These are phyloP conservation scores for Suhomyces kilbournensis DNA, from an alignment of 805 yeast species.

Conservation along the genomic window DNA sequence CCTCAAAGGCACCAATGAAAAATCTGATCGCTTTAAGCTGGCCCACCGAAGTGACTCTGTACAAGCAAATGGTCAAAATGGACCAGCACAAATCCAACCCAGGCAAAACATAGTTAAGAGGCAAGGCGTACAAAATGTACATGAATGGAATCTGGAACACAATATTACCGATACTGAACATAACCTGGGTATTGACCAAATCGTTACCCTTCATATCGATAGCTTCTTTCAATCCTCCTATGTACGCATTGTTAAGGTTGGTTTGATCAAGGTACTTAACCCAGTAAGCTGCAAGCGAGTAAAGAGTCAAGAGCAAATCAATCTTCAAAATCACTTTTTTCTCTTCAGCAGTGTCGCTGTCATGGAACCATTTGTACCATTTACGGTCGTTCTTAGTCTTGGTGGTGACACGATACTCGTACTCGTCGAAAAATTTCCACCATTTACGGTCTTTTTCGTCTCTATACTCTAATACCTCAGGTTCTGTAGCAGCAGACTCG, in stretches of 20 bases:
- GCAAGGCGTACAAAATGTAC: conserved; percentile 53
- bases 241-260: conserved; percentile 64
- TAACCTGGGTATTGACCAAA: conserved; percentile 54
- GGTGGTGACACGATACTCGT: conserved; percentile 50
- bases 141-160: conserved; percentile 63
- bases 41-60: conserved; percentile 45
- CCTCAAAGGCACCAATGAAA: conserved; percentile 66
- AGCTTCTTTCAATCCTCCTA: conserved; percentile 58
- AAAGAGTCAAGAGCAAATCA: conserved; percentile 31
- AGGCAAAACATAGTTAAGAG: conserved; percentile 53
- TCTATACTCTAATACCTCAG: conserved; percentile 35
- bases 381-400: conserved; percentile 29
- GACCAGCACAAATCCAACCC: conserved; percentile 66
- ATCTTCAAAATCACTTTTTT: conserved; percentile 27
- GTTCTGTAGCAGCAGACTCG: neutral
- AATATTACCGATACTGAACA: conserved; percentile 58
- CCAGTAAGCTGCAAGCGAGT: conserved; percentile 51
- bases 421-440: conserved; percentile 55
- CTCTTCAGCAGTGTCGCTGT: conserved; percentile 43
- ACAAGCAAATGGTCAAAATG: conserved; percentile 56
- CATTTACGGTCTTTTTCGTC: conserved; percentile 54
- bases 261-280: conserved; percentile 62
- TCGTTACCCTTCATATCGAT: conserved; percentile 61
- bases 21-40: conserved; percentile 63
- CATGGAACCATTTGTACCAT: conserved; percentile 58